phyloP scores from a whole-genome alignment of 192 early-diverging fungal species.

The Umbelopsis vinacea region DNA sequence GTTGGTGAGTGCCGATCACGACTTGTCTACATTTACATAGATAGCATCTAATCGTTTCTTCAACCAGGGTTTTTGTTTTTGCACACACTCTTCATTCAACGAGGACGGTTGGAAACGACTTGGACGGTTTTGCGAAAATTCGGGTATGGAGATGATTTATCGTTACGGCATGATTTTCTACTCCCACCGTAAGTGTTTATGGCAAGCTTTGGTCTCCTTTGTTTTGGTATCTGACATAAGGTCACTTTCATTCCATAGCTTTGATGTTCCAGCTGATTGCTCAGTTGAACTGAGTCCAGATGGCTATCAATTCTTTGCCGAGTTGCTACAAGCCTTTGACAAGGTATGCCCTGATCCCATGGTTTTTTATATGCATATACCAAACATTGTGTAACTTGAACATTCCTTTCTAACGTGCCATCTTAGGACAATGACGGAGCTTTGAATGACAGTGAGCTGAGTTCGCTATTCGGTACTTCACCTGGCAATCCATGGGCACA shows the following conservation, averaged over 20 bases:
- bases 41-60: neutral
- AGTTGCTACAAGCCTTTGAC: slow-evolving; percentile 93
- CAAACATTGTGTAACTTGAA: neutral
- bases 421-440: slow-evolving; percentile 94
- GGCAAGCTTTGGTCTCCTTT: too few relatives aligned
- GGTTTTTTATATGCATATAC: too few relatives aligned
- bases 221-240: neutral
- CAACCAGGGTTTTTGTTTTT: slow-evolving; percentile 84
- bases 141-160: slow-evolving; percentile 96
- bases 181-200: slow-evolving; percentile 67
- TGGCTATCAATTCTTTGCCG: slow-evolving; percentile 95
- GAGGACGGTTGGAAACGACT: slow-evolving; percentile 96
- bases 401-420: neutral
- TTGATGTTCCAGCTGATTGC: slow-evolving; percentile 88
- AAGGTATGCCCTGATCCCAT: slow-evolving; percentile 51
- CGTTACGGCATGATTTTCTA: slow-evolving; percentile 89
- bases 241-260: slow-evolving; percentile 41
- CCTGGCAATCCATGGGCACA: slow-evolving; percentile 95
- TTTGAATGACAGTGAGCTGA: slow-evolving; percentile 82
- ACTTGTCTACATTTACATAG: neutral
- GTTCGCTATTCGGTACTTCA: slow-evolving; percentile 84
- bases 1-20: slow-evolving; percentile 48
- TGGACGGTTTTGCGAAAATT: slow-evolving; percentile 97
- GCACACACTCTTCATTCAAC: slow-evolving; percentile 96
- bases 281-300: slow-evolving; percentile 92